phyloP scores from a whole-genome alignment of 2,329 filamentous ascomycete genomes.

The Aspergillus pseudoglaucus region DNA sequence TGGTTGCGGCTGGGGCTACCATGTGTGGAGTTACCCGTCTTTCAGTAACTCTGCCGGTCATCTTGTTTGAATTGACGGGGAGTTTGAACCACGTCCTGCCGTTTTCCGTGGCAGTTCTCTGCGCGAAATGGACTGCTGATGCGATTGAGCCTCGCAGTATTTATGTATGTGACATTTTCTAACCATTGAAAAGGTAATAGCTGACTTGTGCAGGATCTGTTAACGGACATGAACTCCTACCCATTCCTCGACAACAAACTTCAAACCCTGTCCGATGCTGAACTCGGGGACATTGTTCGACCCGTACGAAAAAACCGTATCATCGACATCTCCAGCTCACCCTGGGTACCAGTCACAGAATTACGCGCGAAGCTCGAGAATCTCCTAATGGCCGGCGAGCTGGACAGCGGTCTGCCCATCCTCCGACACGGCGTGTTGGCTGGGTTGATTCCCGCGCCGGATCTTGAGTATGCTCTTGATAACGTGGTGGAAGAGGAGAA shows the following conservation, averaged over 20 bases:
- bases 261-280: slow-evolving; percentile 81
- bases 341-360: slow-evolving; percentile 67
- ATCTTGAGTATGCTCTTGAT: slow-evolving; percentile 88
- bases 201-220: slow-evolving; percentile 58
- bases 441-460: slow-evolving; percentile 86
- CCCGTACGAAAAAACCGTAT: slow-evolving; percentile 66
- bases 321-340: slow-evolving; percentile 82
- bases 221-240: slow-evolving; percentile 96
- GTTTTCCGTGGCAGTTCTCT: slow-evolving; percentile 84
- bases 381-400: slow-evolving; percentile 76
- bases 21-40: slow-evolving; percentile 96
- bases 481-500: slow-evolving; percentile 68
- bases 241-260: slow-evolving; percentile 96
- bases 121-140: slow-evolving; percentile 98
- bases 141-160: slow-evolving; percentile 91
- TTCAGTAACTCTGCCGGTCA: slow-evolving; percentile 88
- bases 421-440: slow-evolving; percentile 72
- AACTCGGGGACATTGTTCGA: slow-evolving; percentile 79
- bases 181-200: not conserved
- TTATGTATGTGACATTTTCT: slow-evolving; percentile 54
- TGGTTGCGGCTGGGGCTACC: slow-evolving; percentile 89
- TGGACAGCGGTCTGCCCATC: slow-evolving; percentile 88
- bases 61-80: slow-evolving; percentile 91
- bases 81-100: slow-evolving; percentile 92
- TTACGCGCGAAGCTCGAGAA: slow-evolving; percentile 75